These are phyloP conservation scores for Phylloporus sp. DNA, from an alignment of 768 basidiomycete genomes.

Conservation along the genomic window DNA sequence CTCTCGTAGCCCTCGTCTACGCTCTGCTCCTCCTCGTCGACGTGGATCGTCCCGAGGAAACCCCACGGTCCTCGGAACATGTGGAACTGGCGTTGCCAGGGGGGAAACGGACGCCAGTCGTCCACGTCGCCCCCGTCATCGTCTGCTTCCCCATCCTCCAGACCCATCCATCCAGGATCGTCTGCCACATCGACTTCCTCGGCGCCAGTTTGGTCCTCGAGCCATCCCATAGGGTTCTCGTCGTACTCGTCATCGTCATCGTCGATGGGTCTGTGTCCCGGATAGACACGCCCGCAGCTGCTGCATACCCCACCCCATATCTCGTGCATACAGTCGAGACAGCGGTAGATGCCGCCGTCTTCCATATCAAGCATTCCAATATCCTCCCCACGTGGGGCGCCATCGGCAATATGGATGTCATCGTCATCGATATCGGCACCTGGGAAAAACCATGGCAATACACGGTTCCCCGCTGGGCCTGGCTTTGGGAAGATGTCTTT, in stretches of 20 bases:
- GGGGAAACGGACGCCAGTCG: conserved; percentile 15
- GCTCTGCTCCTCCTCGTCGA: conserved; percentile 25
- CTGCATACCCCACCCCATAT: conserved; percentile 69
- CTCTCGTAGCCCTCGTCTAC: conserved; percentile 44
- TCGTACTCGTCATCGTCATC: conserved; percentile 27
- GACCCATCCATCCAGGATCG: conserved; percentile 33
- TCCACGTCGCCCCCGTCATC: conserved; percentile 27
- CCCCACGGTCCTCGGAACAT: conserved; percentile 18
- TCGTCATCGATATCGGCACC: conserved; percentile 17
- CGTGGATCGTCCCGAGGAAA: conserved; percentile 14
- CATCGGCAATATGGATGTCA: conserved; percentile 12
- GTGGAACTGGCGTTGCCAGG: conserved; percentile 15
- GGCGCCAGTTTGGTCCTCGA: conserved; percentile 37
- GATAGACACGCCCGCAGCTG: conserved; percentile 56
- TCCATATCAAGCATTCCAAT: conserved; percentile 69
- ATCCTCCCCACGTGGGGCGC: conserved; percentile 30
- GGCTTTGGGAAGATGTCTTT: conserved; percentile 50
- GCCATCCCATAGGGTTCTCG: conserved; percentile 30
- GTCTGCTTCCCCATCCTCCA: conserved; percentile 33
- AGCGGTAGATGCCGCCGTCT: conserved; percentile 75
- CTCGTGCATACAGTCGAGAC: conserved; percentile 74
- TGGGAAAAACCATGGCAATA: conserved; percentile 25
- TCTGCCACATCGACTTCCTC: conserved; percentile 29
- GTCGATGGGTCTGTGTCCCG: conserved; percentile 41
- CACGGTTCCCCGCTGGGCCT: background rate